Evolutionary conservation across 805 yeast genomes (phyloP), one percentile per base, ranked within the genome.

Genomic region (Barnettozyma siamensis): DNA sequence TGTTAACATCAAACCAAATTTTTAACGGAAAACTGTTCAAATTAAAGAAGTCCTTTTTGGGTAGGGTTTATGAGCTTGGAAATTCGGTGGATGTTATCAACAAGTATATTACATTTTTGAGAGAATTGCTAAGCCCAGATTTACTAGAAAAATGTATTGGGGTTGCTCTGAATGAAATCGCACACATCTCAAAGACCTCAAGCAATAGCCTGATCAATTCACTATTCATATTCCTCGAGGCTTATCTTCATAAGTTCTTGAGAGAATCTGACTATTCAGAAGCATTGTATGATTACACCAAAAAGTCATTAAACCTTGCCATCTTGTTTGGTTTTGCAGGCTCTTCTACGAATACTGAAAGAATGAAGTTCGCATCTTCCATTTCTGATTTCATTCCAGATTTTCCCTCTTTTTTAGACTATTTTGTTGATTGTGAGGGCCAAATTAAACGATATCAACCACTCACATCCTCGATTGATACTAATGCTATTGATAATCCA

Each of bases 371-470:
- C 59, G 64, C 26, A 42, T 48, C 9, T 45, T 57, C 2, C 35
- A 53, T 1, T 31, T 51, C 3, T 44, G 48, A 0, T 41, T 33
- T 4, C 43, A 40, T 15, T 43, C 33, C 30, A 1, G 55, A 33
- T 0, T 33, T 69, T 9, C 38, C 39, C 8, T 47, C 72, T 13
- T 11, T 49, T 1, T 32, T 49, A 8, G 56, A 57, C n/a, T 53
- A 40, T 13, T 76, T 78, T 38, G 64, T 64, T 26, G 71, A 70
- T 37, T 60, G 75, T 0, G 72, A 67, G 3, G 69, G 70, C 9
- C 62, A 63, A 1, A 76, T 85, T 81, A 75, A 82, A 1, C 72
- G 73, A 0, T 43, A 47, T 1, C 48, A 62, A 1, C 70, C 71
- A 6, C 55, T 83, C 0, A 76, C 77, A 19, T 73, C 42, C 2